Percentiles rank a stretch among this genome's conserved stretches.
Conservation (phyloP, 2,329 filamentous ascomycete genomes). For the Fusarium sp. region DNA sequence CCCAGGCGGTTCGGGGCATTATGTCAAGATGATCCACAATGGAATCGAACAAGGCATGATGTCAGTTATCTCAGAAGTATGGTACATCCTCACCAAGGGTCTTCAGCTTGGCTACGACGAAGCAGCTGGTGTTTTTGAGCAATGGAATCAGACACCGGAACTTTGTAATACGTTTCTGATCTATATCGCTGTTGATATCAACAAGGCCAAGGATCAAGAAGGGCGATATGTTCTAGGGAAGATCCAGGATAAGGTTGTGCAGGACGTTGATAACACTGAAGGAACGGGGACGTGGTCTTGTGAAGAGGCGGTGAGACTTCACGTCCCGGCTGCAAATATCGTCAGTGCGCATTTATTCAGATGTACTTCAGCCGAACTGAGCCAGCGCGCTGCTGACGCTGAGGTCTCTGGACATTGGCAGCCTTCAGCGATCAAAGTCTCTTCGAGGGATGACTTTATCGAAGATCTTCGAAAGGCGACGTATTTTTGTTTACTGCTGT, state of each 20-base stretch:
- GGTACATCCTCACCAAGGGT: conserved; percentile 4
- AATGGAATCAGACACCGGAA: neutral
- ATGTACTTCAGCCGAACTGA: neutral
- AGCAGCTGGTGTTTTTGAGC: neutral
- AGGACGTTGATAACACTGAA: neutral
- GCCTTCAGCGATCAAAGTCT: neutral
- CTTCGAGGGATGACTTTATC: neutral
- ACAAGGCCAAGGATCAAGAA: neutral
- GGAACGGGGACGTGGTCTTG: conserved; percentile 2
- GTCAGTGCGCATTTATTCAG: neutral
- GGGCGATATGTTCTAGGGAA: neutral
- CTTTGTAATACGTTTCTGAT: neutral
- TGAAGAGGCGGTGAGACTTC: neutral
- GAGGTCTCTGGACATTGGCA: neutral
- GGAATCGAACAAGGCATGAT: conserved; percentile 2
- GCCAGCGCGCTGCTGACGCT: neutral
- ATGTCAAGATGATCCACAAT: neutral
- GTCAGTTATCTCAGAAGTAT: neutral
- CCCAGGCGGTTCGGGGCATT: neutral
- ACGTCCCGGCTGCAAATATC: neutral
- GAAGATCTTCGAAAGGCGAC: neutral
- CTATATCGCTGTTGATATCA: neutral
- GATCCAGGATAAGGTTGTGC: neutral
- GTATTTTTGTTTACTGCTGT: neutral
- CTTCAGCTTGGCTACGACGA: neutral